These are phyloP conservation scores for Claviceps fusiformis DNA, from an alignment of 2,329 filamentous ascomycete species.

Conservation along the genomic window DNA sequence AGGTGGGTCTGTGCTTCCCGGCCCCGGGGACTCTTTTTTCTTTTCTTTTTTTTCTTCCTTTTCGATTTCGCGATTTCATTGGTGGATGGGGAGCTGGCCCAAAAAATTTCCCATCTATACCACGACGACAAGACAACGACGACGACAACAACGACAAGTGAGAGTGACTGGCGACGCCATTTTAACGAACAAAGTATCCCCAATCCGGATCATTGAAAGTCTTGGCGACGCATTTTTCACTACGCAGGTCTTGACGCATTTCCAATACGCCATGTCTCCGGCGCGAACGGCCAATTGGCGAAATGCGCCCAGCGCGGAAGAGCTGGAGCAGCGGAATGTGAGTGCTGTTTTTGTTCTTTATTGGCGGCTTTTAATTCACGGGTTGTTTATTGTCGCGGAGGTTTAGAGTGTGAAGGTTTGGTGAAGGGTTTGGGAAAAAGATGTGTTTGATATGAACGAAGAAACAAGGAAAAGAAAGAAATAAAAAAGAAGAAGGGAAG, in stretches of 20 bases:
- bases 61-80: background rate
- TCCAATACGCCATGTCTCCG: conserved; percentile 17
- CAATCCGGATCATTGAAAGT: background rate
- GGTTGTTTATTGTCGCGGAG: background rate
- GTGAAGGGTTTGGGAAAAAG: no score
- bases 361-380: background rate
- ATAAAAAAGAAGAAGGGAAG: background rate
- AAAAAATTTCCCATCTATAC: background rate
- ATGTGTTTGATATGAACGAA: no score
- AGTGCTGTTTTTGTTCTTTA: conserved; percentile 7
- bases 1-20: no score
- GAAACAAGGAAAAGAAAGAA: background rate
- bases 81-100: background rate
- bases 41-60: no score
- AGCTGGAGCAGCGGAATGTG: conserved; percentile 50
- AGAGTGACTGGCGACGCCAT: background rate
- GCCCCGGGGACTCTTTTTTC: no score
- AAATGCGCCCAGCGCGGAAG: conserved; percentile 33
- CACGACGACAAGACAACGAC: background rate
- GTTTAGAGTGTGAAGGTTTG: no score
- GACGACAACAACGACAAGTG: no score
- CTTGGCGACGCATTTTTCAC: no score
- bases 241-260: background rate
- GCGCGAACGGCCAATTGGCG: conserved; percentile 21
- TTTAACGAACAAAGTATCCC: background rate